Conservation (phyloP, 2,329 filamentous ascomycete species). For the Arthrobotrys sphaeroides region DNA sequence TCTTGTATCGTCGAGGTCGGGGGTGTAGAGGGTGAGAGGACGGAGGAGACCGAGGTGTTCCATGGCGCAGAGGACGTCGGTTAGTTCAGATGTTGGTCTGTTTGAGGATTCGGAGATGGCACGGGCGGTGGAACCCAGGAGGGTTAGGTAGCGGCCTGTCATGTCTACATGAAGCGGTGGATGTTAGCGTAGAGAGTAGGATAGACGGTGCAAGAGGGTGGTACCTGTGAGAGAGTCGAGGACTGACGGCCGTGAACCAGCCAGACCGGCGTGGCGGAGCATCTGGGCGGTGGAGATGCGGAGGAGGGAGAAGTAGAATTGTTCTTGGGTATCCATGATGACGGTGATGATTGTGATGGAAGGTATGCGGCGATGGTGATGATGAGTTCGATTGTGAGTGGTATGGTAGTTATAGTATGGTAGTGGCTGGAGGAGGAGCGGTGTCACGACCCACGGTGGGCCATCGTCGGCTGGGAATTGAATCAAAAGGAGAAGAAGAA, state of each 20-base stretch:
- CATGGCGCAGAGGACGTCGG: slow-evolving; percentile 56
- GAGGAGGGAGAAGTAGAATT: slow-evolving; percentile 57
- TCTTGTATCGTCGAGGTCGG: slow-evolving; percentile 43
- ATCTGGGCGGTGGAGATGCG: slow-evolving; percentile 57
- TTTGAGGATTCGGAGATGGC: slow-evolving; percentile 56
- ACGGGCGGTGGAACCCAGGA: slow-evolving; percentile 56
- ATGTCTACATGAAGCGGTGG: slow-evolving; percentile 52
- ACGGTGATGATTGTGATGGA: not conserved
- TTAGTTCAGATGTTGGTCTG: slow-evolving; percentile 54
- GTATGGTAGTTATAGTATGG: too few relatives aligned
- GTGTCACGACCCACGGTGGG: not conserved
- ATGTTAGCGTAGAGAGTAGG: not conserved
- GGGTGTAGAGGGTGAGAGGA: slow-evolving; percentile 56
- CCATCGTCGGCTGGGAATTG: slow-evolving; percentile 17
- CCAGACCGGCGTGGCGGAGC: slow-evolving; percentile 57
- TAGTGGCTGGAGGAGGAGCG: not conserved
- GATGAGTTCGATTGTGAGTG: too few relatives aligned
- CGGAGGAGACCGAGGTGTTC: slow-evolving; percentile 57
- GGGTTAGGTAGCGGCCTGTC: slow-evolving; percentile 56
- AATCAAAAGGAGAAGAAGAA: not conserved
- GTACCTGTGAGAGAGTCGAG: slow-evolving; percentile 57
- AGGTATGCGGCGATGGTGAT: too few relatives aligned
- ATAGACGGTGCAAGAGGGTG: not conserved
- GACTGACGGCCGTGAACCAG: slow-evolving; percentile 57
- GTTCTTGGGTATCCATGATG: slow-evolving; percentile 56